These are phyloP conservation scores for Coix lacrymajobi DNA, from an alignment of 176 grass and related monocot species.

Conservation along the genomic window DNA sequence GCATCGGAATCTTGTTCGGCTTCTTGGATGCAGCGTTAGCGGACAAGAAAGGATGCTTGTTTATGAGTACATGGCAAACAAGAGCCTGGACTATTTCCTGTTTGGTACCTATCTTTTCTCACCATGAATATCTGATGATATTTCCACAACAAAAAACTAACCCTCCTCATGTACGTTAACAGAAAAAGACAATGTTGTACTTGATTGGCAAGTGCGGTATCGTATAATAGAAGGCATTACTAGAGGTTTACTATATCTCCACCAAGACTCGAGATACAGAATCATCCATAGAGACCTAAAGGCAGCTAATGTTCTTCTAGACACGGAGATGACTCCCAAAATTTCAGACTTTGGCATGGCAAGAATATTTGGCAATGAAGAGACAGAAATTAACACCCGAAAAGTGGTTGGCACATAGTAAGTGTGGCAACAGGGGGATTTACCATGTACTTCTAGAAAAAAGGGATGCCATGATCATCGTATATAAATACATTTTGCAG, in stretches of 20 bases:
- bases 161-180: not conserved
- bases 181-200: slow-evolving; percentile 44
- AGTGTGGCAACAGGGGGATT: too few species aligned
- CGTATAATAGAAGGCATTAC: slow-evolving; percentile 63
- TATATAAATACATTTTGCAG: not conserved
- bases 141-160: slow-evolving; percentile 4
- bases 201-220: slow-evolving; percentile 66
- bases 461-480: not conserved
- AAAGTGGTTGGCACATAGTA: slow-evolving; percentile 88
- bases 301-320: slow-evolving; percentile 76
- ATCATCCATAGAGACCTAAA: slow-evolving; percentile 84
- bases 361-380: slow-evolving; percentile 67
- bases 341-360: slow-evolving; percentile 88
- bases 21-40: slow-evolving; percentile 64
- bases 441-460: too few species aligned
- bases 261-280: slow-evolving; percentile 77
- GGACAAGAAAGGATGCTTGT: slow-evolving; percentile 68
- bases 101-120: slow-evolving; percentile 34
- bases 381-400: slow-evolving; percentile 58
- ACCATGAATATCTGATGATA: not conserved
- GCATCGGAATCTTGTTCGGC: slow-evolving; percentile 64
- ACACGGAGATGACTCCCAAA: slow-evolving; percentile 61
- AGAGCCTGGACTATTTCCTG: slow-evolving; percentile 65
- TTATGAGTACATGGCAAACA: slow-evolving; percentile 72
- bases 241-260: slow-evolving; percentile 72